Percentiles rank a stretch among this genome's conserved stretches.
Evolutionary conservation across 2,329 filamentous ascomycete species (phyloP).

Genomic region (Cordyceps javanica): DNA sequence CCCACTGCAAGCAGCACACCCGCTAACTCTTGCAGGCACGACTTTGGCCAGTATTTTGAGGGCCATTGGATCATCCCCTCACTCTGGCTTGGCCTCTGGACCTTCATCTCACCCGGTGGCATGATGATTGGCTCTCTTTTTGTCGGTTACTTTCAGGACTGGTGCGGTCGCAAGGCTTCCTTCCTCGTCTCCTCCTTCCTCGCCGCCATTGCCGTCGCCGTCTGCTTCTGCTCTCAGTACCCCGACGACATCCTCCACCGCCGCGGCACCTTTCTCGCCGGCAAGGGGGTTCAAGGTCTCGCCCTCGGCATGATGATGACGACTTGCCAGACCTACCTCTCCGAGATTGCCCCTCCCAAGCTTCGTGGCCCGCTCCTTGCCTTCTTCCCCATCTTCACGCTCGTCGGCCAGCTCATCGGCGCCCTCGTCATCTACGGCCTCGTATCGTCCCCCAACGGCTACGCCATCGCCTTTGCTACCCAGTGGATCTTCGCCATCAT

Average conservation of each 20-base stretch:
- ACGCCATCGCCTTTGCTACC: constrained; percentile 35
- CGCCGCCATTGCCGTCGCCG: constrained; percentile 30
- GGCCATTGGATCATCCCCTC: constrained; percentile 33
- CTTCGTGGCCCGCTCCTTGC: constrained; percentile 42
- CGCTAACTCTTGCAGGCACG: no score
- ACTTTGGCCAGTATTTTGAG: constrained; percentile 28
- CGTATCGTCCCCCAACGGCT: constrained; percentile 26
- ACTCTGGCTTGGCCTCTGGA: constrained; percentile 40
- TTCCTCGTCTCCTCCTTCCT: constrained; percentile 30
- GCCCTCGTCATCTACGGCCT: constrained; percentile 34
- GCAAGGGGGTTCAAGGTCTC: constrained; percentile 39
- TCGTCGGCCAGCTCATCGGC: constrained; percentile 42
- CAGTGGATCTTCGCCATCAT: constrained; percentile 39
- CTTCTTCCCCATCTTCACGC: constrained; percentile 42
- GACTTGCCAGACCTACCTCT: constrained; percentile 41
- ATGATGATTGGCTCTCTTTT: constrained; percentile 30
- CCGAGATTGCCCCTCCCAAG: constrained; percentile 40
- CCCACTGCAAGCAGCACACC: no score
- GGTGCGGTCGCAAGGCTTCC: constrained; percentile 30
- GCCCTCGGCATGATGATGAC: constrained; percentile 39
- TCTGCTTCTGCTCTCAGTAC: constrained; percentile 21
- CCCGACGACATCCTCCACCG: constrained; percentile 20
- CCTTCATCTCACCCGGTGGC: constrained; percentile 31
- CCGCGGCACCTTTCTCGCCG: constrained; percentile 35
- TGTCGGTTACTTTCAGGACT: constrained; percentile 35